These are phyloP conservation scores for Dryadomyces sulphureus DNA, from an alignment of 2,329 filamentous ascomycete species.

Conservation along the genomic window DNA sequence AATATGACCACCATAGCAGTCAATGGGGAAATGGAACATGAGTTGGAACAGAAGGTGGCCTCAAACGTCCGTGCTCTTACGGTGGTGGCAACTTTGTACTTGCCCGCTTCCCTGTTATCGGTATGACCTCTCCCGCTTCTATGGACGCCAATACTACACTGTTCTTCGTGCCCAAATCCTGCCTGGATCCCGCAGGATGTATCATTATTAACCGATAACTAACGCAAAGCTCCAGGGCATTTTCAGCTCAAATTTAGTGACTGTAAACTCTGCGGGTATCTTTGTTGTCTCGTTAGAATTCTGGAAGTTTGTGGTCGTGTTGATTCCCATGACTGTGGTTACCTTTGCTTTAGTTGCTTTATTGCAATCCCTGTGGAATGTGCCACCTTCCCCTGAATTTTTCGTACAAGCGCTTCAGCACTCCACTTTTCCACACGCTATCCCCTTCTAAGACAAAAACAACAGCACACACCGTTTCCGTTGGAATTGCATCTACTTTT, in stretches of 20 bases:
- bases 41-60: background rate
- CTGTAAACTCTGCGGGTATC: background rate
- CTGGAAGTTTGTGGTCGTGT: background rate
- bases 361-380: background rate
- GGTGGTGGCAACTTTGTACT: background rate
- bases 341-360: background rate
- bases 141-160: background rate
- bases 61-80: background rate
- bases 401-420: too few relatives aligned
- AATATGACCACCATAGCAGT: background rate
- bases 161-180: too few relatives aligned
- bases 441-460: too few relatives aligned
- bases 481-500: too few relatives aligned
- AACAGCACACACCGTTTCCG: too few relatives aligned
- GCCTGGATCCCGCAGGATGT: background rate
- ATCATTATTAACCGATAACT: background rate
- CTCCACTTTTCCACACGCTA: too few relatives aligned
- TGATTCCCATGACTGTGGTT: background rate
- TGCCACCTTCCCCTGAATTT: too few relatives aligned
- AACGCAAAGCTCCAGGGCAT: background rate
- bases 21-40: background rate
- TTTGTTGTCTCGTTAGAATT: background rate
- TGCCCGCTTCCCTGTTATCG: background rate
- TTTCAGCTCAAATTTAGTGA: background rate
- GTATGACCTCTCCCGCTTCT: background rate